Evolutionary conservation across 2,329 filamentous ascomycete genomes (phyloP), one percentile per base, ranked within the genome.

Genomic region (Talaromyces marneffei): DNA sequence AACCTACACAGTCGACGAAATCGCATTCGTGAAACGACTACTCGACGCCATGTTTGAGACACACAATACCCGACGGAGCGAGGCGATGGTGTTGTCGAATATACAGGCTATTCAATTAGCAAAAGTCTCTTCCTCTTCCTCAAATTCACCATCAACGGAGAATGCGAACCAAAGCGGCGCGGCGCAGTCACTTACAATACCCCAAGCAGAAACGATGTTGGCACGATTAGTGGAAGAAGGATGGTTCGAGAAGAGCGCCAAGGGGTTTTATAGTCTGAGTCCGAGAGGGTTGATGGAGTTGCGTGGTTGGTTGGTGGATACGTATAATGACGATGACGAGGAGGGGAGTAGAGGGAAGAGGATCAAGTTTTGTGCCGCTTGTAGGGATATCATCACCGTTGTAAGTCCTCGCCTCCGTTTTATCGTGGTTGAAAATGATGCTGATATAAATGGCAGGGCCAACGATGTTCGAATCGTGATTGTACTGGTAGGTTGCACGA

Each of bases 11-110:
- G 79, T 91, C 0, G 92, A 96, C 66, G 92, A 97, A 77, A 90
- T 97, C 33, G 86, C 89, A 0, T 99, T 91, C 72, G 85, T 97
- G 59, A 94, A 95, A 75, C 83, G 94, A 8, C 74, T 97, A 2
- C 83, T 99, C 0, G 92, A 97, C 72, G 86, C 84, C 67, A 96
- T 99, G 85, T 99, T 97, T 71, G 91, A 95, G 65, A 88, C 85
- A 20, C 87, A 91, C 78, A 97, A 97, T 71, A 91, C 87, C 0
- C 82, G 80, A 8, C 81, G 85, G n/a, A 85, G 87, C 69, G 93
- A 99, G 75, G 84, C 91, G 27, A 87, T 97, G 84, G 92, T 90
- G 3, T 79, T 97, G 3, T 89, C 86, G 12, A 83, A 85, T 48
- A 91, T 91, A 73, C 87, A 96, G 69, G 92, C 92, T 2, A 80